These are phyloP conservation scores for Pachysandra terminalis DNA, from an alignment of 164 flowering plant genomes.

Conservation along the genomic window DNA sequence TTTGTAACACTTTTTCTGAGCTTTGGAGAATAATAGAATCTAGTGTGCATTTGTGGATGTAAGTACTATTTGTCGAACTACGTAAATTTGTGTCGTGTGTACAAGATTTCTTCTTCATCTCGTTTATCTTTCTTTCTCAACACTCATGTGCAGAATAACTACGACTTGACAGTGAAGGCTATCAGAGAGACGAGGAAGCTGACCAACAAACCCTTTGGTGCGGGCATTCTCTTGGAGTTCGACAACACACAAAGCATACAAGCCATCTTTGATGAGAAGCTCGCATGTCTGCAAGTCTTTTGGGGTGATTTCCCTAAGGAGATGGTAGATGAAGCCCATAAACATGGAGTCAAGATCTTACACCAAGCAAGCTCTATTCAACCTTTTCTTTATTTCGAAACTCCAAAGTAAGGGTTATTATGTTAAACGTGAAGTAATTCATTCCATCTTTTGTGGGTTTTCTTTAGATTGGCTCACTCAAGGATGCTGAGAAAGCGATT, in stretches of 20 bases:
- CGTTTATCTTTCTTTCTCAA: too few species aligned
- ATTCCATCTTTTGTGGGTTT: not conserved
- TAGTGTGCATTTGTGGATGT: too few species aligned
- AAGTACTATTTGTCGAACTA: too few species aligned
- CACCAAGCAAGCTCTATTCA: slow-evolving; percentile 19
- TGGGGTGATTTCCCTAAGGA: slow-evolving; percentile 34
- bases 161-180: slow-evolving; percentile 25
- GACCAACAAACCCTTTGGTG: slow-evolving; percentile 22
- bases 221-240: slow-evolving; percentile 23
- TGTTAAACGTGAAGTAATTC: too few species aligned
- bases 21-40: too few species aligned
- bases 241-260: slow-evolving; percentile 15
- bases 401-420: not conserved
- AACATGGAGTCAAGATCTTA: slow-evolving; percentile 28
- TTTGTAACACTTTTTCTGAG: too few species aligned
- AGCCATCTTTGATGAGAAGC: slow-evolving; percentile 31
- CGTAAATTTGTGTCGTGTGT: too few species aligned
- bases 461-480: slow-evolving; percentile 23
- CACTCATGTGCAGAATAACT: slow-evolving; percentile 15
- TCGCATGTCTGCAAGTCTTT: slow-evolving; percentile 25
- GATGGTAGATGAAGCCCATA: slow-evolving; percentile 37
- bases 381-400: not conserved
- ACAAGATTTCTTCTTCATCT: too few species aligned
- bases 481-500: not conserved
- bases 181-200: slow-evolving; percentile 26